A percentile compares a stretch with the other conserved stretches of the same genome.
phyloP scores from a whole-genome alignment of 805 yeast species.

The Myxozyma mucilagina region DNA sequence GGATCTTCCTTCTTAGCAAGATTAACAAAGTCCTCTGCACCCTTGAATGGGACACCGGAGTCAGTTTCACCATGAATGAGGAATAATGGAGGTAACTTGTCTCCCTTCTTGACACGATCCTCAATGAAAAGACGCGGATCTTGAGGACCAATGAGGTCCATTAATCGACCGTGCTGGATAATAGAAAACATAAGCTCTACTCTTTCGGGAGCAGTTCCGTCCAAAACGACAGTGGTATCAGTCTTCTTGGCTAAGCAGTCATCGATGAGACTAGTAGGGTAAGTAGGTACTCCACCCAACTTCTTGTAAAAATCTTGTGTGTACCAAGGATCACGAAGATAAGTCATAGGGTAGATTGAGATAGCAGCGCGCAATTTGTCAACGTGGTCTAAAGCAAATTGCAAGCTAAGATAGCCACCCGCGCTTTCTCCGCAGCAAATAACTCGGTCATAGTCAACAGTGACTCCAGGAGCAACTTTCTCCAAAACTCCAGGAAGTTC shows the following conservation, averaged over 20 bases:
- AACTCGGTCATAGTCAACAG: slow-evolving; percentile 13
- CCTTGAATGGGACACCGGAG: slow-evolving; percentile 18
- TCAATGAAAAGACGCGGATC: slow-evolving; percentile 8
- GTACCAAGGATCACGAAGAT: slow-evolving; percentile 8
- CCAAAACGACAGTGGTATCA: not conserved
- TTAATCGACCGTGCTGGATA: slow-evolving; percentile 15
- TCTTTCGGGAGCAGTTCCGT: slow-evolving; percentile 1
- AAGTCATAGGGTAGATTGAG: slow-evolving; percentile 15
- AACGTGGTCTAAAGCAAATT: slow-evolving; percentile 15
- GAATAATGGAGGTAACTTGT: slow-evolving; percentile 14
- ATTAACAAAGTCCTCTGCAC: not conserved
- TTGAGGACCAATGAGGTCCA: slow-evolving; percentile 14
- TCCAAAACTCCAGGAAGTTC: slow-evolving; percentile 9
- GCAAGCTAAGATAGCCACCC: slow-evolving; percentile 19
- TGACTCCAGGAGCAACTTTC: slow-evolving; percentile 4
- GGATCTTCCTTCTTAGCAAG: slow-evolving; percentile 6
- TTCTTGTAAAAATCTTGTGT: slow-evolving; percentile 11
- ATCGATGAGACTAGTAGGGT: slow-evolving; percentile 11
- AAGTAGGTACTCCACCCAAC: slow-evolving; percentile 9
- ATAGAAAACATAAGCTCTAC: slow-evolving; percentile 13
- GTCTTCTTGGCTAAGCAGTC: slow-evolving; percentile 10
- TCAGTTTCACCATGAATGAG: slow-evolving; percentile 18
- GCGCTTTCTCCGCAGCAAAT: slow-evolving; percentile 16
- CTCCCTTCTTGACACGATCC: slow-evolving; percentile 12
- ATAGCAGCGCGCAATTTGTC: slow-evolving; percentile 10